Evolutionary conservation across 345 rosid species (phyloP).

Genomic region (Euphorbia lathyris): DNA sequence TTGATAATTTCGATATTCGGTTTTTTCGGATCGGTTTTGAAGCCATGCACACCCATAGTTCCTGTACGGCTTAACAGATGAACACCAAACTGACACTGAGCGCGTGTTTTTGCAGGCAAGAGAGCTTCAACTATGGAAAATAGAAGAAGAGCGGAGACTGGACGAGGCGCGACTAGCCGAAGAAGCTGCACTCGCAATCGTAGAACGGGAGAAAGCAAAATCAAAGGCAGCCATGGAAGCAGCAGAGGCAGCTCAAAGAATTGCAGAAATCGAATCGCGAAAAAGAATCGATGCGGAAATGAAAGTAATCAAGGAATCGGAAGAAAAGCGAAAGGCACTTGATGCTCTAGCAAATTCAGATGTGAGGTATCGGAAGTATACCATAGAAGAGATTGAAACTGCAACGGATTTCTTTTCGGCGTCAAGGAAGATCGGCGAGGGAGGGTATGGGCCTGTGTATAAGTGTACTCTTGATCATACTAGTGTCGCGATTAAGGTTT

Average conservation of each 20-base stretch:
- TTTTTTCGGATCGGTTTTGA: too few relatives aligned
- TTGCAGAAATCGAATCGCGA: constrained; percentile 72
- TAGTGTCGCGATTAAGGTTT: constrained; percentile 74
- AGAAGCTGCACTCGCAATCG: constrained; percentile 74
- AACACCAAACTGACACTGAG: too few relatives aligned
- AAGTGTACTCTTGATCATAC: constrained; percentile 76
- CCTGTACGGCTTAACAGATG: too few relatives aligned
- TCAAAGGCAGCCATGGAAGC: constrained; percentile 80
- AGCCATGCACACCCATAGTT: too few relatives aligned
- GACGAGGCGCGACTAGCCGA: constrained; percentile 72
- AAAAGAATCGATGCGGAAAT: constrained; percentile 69
- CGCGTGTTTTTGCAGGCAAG: constrained; percentile 45
- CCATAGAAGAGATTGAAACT: constrained; percentile 77
- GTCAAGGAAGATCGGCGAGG: constrained; percentile 78
- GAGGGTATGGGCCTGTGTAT: constrained; percentile 94
- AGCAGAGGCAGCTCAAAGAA: constrained; percentile 82
- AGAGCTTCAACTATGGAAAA: constrained; percentile 78
- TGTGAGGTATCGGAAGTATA: constrained; percentile 67
- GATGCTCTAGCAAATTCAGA: constrained; percentile 51
- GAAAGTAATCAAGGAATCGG: constrained; percentile 68
- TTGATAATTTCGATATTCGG: too few relatives aligned
- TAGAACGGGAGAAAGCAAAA: constrained; percentile 76
- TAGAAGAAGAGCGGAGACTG: constrained; percentile 66
- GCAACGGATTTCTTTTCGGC: constrained; percentile 71
- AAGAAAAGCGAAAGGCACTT: constrained; percentile 65